A percentile compares a stretch with the other conserved stretches of the same genome.
Conservation (phyloP, 2,329 filamentous ascomycete genomes). For the Penicillium sp. region DNA sequence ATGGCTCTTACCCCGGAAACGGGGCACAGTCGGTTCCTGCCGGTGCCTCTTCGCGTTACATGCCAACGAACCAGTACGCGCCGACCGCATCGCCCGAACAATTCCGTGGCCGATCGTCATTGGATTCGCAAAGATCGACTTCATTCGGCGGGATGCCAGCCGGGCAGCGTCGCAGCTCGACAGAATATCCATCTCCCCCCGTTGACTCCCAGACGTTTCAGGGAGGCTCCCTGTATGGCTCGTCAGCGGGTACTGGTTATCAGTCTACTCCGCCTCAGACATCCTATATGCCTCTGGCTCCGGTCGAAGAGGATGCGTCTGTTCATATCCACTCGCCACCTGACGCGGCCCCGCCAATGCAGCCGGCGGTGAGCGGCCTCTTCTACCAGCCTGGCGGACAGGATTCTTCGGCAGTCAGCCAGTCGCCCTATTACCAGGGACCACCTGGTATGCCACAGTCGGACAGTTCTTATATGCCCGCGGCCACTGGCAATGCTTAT, state of each 20-base stretch:
- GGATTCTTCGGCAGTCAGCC: slow-evolving; percentile 1
- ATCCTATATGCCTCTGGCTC: slow-evolving; percentile 38
- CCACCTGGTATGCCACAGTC: slow-evolving; percentile 20
- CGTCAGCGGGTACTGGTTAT: slow-evolving; percentile 30
- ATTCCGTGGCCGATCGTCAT: slow-evolving; percentile 46
- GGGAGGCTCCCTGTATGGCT: slow-evolving; percentile 29
- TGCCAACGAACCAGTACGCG: slow-evolving; percentile 43
- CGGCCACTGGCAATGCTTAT: slow-evolving; percentile 27
- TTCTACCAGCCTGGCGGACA: slow-evolving; percentile 23
- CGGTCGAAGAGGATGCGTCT: slow-evolving; percentile 37
- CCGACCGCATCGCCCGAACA: slow-evolving; percentile 52
- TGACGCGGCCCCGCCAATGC: slow-evolving; percentile 18
- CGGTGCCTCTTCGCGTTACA: slow-evolving; percentile 41
- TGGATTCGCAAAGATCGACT: slow-evolving; percentile 45
- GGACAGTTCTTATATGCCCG: slow-evolving; percentile 23
- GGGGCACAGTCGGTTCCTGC: slow-evolving; percentile 32
- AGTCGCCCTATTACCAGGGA: slow-evolving; percentile 27
- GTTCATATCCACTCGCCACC: slow-evolving; percentile 27
- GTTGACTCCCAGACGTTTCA: slow-evolving; percentile 34
- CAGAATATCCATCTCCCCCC: slow-evolving; percentile 33
- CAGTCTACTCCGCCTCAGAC: slow-evolving; percentile 38
- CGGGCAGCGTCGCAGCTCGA: slow-evolving; percentile 35
- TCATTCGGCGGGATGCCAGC: slow-evolving; percentile 32
- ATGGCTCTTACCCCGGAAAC: slow-evolving; percentile 54
- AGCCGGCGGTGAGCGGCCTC: slow-evolving; percentile 24